Evolutionary conservation across 2,329 filamentous ascomycete genomes (phyloP).

Genomic region (Penicillium sp.): DNA sequence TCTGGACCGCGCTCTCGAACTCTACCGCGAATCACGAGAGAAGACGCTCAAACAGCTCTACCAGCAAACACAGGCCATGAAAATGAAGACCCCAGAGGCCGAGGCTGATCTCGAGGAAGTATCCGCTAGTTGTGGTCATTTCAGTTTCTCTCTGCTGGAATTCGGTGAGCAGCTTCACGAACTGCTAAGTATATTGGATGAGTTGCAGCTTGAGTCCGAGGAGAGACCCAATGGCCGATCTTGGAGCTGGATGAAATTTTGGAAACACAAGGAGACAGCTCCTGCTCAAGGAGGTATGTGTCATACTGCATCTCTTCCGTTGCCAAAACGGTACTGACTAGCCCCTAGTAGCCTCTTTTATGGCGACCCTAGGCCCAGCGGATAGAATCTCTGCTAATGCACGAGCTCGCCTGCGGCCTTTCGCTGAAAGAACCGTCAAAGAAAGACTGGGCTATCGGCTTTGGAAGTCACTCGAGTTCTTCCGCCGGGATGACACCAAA

Average conservation of each 20-base stretch:
- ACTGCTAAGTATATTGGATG: slow-evolving; percentile 82
- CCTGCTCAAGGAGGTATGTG: slow-evolving; percentile 17
- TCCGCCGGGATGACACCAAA: slow-evolving; percentile 68
- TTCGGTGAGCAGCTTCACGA: slow-evolving; percentile 87
- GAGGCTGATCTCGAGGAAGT: slow-evolving; percentile 97
- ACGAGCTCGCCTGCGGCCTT: slow-evolving; percentile 2
- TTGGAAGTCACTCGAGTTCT: slow-evolving; percentile 53
- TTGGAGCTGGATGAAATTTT: slow-evolving; percentile 88
- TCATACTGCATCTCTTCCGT: slow-evolving; percentile 34
- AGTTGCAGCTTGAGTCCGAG: slow-evolving; percentile 71
- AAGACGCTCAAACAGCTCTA: slow-evolving; percentile 81
- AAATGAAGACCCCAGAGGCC: slow-evolving; percentile 70
- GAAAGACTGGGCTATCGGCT: slow-evolving; percentile 45
- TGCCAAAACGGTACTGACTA: background rate
- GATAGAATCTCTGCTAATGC: slow-evolving; percentile 11
- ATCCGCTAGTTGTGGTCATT: slow-evolving; percentile 95
- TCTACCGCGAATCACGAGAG: slow-evolving; percentile 77
- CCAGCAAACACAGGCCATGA: slow-evolving; percentile 70
- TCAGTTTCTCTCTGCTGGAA: slow-evolving; percentile 87
- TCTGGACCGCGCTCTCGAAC: slow-evolving; percentile 74
- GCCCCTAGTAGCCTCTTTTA: background rate
- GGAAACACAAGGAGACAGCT: slow-evolving; percentile 52
- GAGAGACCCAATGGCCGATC: slow-evolving; percentile 65
- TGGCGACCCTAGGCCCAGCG: slow-evolving; percentile 8
- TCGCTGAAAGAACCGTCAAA: slow-evolving; percentile 21